Conservation (phyloP, 208 protist species). For the Crithidia thermophila region DNA sequence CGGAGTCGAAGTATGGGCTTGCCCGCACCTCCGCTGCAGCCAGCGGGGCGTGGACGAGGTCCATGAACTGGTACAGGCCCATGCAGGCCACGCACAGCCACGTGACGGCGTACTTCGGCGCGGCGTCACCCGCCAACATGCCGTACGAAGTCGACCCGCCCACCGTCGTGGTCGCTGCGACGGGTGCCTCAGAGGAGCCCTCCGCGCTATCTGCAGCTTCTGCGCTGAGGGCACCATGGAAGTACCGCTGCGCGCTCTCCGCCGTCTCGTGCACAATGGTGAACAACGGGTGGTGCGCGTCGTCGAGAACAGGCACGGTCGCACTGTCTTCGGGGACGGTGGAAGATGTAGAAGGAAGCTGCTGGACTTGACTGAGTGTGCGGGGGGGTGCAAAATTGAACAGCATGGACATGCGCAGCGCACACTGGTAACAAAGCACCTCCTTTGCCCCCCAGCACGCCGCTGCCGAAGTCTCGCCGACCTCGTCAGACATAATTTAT, state of each 20-base stretch:
- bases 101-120: constrained; percentile 32
- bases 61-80: constrained; percentile 89
- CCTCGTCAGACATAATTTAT: no score
- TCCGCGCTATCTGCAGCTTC: not conserved
- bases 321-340: not conserved
- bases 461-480: no score
- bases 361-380: constrained; percentile 25
- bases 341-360: not conserved
- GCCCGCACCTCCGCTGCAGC: constrained; percentile 66
- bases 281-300: constrained; percentile 63
- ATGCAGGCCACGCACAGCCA: constrained; percentile 81
- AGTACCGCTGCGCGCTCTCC: constrained; percentile 58
- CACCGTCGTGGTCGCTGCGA: not conserved
- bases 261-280: constrained; percentile 76
- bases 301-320: constrained; percentile 46
- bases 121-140: constrained; percentile 36
- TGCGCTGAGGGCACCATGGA: constrained; percentile 20
- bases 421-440: constrained; percentile 76
- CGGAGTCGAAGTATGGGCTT: constrained; percentile 70
- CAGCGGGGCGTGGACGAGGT: constrained; percentile 68
- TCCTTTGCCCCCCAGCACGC: no score
- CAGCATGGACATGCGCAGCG: constrained; percentile 87
- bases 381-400: constrained; percentile 55
- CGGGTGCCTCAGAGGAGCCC: not conserved
- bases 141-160: constrained; percentile 26